A percentile compares a stretch with the other conserved stretches of the same genome.
Evolutionary conservation across 1,284 basidiomycete species (phyloP).

Genomic region (Grifola frondosa): DNA sequence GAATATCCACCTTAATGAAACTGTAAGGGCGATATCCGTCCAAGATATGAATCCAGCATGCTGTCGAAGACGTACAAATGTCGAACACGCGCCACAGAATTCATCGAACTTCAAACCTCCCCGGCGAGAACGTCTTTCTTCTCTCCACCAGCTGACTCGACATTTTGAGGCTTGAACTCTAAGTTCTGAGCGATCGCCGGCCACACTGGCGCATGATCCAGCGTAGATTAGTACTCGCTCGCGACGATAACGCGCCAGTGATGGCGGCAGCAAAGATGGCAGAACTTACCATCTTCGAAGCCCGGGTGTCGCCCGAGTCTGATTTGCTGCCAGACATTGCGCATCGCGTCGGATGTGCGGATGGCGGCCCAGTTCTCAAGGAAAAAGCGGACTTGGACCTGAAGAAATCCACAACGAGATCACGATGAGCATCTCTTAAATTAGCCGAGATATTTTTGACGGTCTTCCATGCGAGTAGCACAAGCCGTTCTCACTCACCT

Average conservation of each 20-base stretch:
- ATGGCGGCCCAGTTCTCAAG: constrained; percentile 81
- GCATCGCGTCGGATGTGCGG: constrained; percentile 77
- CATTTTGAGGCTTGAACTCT: constrained; percentile 51
- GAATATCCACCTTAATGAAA: too few species aligned
- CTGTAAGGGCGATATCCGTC: too few species aligned
- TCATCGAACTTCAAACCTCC: constrained; percentile 10
- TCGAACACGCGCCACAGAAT: too few species aligned
- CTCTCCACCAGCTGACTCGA: constrained; percentile 13
- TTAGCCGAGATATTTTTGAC: background rate
- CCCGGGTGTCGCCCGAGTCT: constrained; percentile 78
- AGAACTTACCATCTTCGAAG: constrained; percentile 70
- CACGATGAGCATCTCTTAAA: background rate
- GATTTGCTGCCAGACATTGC: constrained; percentile 81
- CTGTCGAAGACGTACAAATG: constrained; percentile 3
- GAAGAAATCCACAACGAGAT: constrained; percentile 2
- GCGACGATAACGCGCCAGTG: too few species aligned
- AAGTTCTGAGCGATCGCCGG: constrained; percentile 63
- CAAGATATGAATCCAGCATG: too few species aligned
- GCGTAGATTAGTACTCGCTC: background rate
- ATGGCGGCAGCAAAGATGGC: background rate
- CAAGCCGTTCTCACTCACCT: constrained; percentile 41
- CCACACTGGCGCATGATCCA: constrained; percentile 50
- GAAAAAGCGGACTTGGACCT: constrained; percentile 79
- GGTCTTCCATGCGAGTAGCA: background rate
- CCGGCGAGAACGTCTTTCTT: background rate